Evolutionary conservation across 257 asterid species (phyloP).

Genomic region (Ballota nigra): DNA sequence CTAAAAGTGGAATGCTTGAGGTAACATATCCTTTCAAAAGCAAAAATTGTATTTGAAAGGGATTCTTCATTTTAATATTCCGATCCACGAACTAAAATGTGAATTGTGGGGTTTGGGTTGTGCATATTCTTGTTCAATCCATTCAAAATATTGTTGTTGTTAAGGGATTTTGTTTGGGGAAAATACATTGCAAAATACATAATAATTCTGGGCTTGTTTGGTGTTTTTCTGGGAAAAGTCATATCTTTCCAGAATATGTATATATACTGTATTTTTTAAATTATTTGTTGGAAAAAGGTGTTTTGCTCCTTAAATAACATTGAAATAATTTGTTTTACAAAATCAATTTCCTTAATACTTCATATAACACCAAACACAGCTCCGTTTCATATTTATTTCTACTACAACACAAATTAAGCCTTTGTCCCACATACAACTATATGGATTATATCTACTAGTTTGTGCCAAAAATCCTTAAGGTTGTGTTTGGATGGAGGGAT

Average conservation of each 20-base stretch:
- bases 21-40: conserved; percentile 34
- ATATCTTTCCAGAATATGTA: background rate
- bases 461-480: background rate
- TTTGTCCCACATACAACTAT: background rate
- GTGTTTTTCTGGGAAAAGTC: background rate
- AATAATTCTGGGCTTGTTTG: background rate
- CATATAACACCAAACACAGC: background rate
- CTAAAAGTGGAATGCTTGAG: conserved; percentile 76
- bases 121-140: background rate
- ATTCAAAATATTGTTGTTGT: background rate
- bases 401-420: background rate
- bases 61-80: conserved; percentile 3
- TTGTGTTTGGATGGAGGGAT: no score
- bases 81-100: conserved; percentile 14
- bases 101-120: background rate
- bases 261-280: no score
- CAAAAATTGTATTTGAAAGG: background rate
- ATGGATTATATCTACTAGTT: background rate
- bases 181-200: background rate
- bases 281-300: background rate
- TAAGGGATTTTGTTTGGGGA: background rate
- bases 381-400: background rate
- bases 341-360: background rate
- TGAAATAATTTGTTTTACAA: background rate
- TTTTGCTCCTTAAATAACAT: background rate